These are phyloP conservation scores for Talaromyces sp. DNA, from an alignment of 2,329 filamentous ascomycete genomes.

Conservation along the genomic window DNA sequence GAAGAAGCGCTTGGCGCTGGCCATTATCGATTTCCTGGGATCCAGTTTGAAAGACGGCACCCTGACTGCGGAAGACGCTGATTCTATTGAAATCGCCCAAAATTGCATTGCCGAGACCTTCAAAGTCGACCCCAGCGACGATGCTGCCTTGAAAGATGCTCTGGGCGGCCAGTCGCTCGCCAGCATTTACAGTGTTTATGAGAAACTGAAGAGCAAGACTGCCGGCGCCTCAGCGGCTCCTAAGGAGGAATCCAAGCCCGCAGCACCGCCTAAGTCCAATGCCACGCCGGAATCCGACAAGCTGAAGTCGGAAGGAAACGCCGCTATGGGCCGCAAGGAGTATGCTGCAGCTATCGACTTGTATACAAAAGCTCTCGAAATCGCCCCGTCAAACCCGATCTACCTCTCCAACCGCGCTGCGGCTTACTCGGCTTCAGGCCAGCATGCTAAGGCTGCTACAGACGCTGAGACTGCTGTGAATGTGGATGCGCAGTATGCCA, in stretches of 20 bases:
- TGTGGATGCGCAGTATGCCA: constrained; percentile 88
- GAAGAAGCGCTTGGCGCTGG: constrained; percentile 87
- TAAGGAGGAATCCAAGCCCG: constrained; percentile 14
- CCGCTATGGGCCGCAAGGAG: constrained; percentile 91
- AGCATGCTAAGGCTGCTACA: constrained; percentile 76
- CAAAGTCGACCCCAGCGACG: constrained; percentile 81
- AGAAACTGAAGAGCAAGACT: constrained; percentile 75
- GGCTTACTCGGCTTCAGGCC: constrained; percentile 76
- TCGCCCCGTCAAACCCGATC: constrained; percentile 83
- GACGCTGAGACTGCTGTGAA: constrained; percentile 89
- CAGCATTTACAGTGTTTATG: constrained; percentile 91
- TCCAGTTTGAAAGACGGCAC: constrained; percentile 83
- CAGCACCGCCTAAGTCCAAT: constrained; percentile 34
- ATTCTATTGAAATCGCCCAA: constrained; percentile 88
- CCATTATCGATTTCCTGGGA: constrained; percentile 91
- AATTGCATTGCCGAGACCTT: constrained; percentile 95
- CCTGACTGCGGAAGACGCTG: constrained; percentile 77
- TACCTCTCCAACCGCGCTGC: constrained; percentile 97
- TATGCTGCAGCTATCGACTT: constrained; percentile 75
- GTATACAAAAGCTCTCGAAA: constrained; percentile 79
- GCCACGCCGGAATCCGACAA: constrained; percentile 69
- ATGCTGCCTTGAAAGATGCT: constrained; percentile 66
- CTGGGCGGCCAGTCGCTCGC: constrained; percentile 82
- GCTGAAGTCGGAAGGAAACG: constrained; percentile 86
- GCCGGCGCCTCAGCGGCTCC: constrained; percentile 40